Evolutionary conservation across 805 yeast genomes (phyloP), one percentile per base, ranked within the genome.

Genomic region (Candida michaelii): DNA sequence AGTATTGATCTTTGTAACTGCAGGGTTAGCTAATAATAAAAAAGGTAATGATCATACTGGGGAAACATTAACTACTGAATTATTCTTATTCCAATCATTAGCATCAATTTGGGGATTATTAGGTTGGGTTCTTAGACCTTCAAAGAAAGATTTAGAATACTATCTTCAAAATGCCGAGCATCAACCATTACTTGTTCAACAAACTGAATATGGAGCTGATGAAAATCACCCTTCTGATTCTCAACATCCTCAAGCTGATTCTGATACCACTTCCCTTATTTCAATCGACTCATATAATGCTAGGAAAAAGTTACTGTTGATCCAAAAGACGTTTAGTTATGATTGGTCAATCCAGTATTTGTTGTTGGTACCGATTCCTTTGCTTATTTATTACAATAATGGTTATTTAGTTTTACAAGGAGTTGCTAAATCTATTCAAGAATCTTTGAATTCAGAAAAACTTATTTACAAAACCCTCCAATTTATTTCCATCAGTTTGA

Each of bases 341-440:
- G 95, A 85, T 53, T 89, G 97, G 96, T 72, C 83, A 12, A 49
- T 87, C 13, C 96, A 89, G 59, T 88, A 78, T 53, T 50, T 86
- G 24, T 47, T 82, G 1, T 58, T 83, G 13, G 87, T 84, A 11
- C 96, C 97, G 2, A 40, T 83, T 11, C 65, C 84, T 1, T 65
- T 81, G 2, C 71, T 76, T 25, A 54, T 83, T 27, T 55, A 82
- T n/a, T 74, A 78, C 51, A 74, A 77, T 43, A 62, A 73, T 27
- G 82, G 84, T 5, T 75, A 71, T 45, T 60, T 85, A 44, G 53
- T 81, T 1, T 56, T 87, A 25, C 82, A 80, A 44, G 93, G 87
- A 0, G 47, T 84, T 15, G 76, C 76, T 53, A 89, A 87, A 62
- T 78, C 90, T 0, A 73, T 80, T 15, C 89, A 83, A 54, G 96